Base-by-base conservation (phyloP, 805 yeast species). In the Yarrowia sp. region DNA sequence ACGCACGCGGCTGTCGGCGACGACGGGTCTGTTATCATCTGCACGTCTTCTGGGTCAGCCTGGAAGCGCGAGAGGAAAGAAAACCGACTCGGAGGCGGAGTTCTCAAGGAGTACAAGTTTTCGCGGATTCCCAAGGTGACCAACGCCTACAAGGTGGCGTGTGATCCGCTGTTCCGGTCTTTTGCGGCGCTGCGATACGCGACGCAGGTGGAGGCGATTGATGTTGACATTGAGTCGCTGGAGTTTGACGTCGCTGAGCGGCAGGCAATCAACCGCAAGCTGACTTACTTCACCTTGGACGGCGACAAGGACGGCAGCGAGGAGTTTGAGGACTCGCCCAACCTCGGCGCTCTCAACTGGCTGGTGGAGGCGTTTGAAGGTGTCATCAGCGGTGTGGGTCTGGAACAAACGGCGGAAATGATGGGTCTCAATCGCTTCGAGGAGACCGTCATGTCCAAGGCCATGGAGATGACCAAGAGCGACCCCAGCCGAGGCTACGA, bases 111-210 rank as follows among this genome's bases (percentile, higher is more conserved):
- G 70, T 81, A 72, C 73, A 89, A 88, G 74, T 88, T 87, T 74
- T 78, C 79, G 47, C 83, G 84, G 67, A 72, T 89, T 3, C 83
- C 84, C 8, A 77, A 79, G 44, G 70, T 89, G n/a, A 86, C 87
- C 61, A 83, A 84, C 66, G 82, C 87, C n/a, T 83, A 82, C 13
- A 80, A 80, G 61, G 96, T 92, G 3, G 75, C 83, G 1, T 87
- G 94, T 72, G 92, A 89, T 73, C 82, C 87, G 0, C 75, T 79
- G 13, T 90, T 89, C 73, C 78, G 85, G 0, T 87, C 90, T 0
- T 90, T 90, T 77, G 87, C 87, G 0, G 86, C 90, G 55, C 77
- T 90, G 15, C 83, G 88, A 70, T 88, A 87, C 70, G 92, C 89
- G 63, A 76, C 83, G 12, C 87, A 84, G 70, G 72, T 78, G n/a